Evolutionary conservation across 2,329 filamentous ascomycete species (phyloP).

Genomic region (Sordariomycetes sp.): DNA sequence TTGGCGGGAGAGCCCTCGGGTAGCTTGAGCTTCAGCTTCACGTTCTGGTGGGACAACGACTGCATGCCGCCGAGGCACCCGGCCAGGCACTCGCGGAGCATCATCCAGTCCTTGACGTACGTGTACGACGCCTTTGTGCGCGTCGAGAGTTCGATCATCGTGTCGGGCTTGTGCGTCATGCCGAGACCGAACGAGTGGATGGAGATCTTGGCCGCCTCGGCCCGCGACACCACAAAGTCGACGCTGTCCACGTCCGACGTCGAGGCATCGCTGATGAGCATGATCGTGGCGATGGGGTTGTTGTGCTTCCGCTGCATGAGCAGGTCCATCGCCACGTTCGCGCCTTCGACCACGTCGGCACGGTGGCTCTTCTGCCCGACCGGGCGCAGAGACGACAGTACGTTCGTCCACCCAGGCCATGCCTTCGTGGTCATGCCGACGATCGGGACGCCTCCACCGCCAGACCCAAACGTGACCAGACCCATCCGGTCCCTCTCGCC

Average conservation of each 20-base stretch:
- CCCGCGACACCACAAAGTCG: slow-evolving; percentile 92
- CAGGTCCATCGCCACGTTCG: slow-evolving; percentile 96
- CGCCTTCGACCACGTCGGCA: slow-evolving; percentile 93
- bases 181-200: slow-evolving; percentile 96
- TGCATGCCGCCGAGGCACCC: slow-evolving; percentile 89
- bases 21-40: slow-evolving; percentile 85
- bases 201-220: slow-evolving; percentile 92
- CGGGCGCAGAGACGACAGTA: slow-evolving; percentile 78
- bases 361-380: slow-evolving; percentile 94
- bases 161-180: slow-evolving; percentile 95
- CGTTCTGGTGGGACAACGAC: slow-evolving; percentile 94
- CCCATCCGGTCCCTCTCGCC: slow-evolving; percentile 95
- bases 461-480: slow-evolving; percentile 91
- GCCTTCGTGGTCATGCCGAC: slow-evolving; percentile 97
- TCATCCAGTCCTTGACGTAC: slow-evolving; percentile 99
- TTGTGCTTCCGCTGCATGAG: slow-evolving; percentile 96
- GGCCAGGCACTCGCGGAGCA: slow-evolving; percentile 91
- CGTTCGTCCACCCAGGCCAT: slow-evolving; percentile 84
- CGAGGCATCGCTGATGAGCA: slow-evolving; percentile 94
- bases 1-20: slow-evolving; percentile 96
- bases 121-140: slow-evolving; percentile 95
- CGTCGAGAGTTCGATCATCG: slow-evolving; percentile 94
- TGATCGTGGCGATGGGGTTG: slow-evolving; percentile 89
- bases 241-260: slow-evolving; percentile 91
- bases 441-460: slow-evolving; percentile 81